Base-by-base conservation (phyloP, 345 rosid species). In the Lumnitzera littorea region DNA sequence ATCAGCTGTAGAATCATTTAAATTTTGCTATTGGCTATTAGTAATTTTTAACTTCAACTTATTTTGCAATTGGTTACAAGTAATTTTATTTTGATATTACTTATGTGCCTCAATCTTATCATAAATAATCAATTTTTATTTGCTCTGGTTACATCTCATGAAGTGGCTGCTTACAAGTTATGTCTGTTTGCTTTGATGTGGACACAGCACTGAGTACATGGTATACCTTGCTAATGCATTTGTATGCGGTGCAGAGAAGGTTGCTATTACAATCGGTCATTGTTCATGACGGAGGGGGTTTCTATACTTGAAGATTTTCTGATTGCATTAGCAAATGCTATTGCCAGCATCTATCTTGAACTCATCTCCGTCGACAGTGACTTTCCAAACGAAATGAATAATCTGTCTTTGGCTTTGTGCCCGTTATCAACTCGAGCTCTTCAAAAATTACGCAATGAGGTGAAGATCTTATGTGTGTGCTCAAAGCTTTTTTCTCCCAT, bases 391-490 rank as follows among this genome's bases (percentile, higher is more conserved):
- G 96, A 84, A 69, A 66, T 80, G 68, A 84, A 69, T 69, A 69
- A 61, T 70, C 73, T 82, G 46, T 87, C 82, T 20, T 72, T 78
- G 64, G 61, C 53, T 75, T 70, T 85, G 55, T 89, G 97, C 66
- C 79, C 73, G 71, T 75, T 92, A 73, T 92, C 98, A 69, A 89
- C 94, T 49, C 78, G 95, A 52, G 80, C 83, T 50, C 94, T 89
- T 60, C 98, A 92, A 74, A 84, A 72, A 76, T 75, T 92, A 62
- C 85, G 96, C 24, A 92, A 92, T 52, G 94, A 89, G 96, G 96
- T 92, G 65, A 60, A 46, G 5, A 16, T 57, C 46, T 54, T 70
- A 56, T 56, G 27, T 25, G 55, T 47, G 2, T 55, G 24, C 50
- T 51, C 48, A 36, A 46, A 41, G n/a, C 46, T 41, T 51, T 13